Percentiles rank a stretch among this genome's conserved stretches.
phyloP scores from a whole-genome alignment of 2,329 filamentous ascomycete species.

The Aspergillus texensis region DNA sequence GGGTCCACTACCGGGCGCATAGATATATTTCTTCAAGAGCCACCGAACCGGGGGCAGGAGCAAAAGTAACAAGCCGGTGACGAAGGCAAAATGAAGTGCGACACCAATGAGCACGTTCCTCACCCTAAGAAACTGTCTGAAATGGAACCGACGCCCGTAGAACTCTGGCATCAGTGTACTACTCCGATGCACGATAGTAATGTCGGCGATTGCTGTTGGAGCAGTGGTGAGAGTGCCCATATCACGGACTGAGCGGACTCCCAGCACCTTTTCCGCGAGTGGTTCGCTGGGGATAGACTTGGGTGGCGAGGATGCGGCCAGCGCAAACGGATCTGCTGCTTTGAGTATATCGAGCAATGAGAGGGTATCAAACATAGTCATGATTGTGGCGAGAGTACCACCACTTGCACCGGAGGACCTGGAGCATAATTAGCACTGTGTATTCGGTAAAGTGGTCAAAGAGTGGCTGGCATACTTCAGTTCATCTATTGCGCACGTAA shows the following conservation, averaged over 20 bases:
- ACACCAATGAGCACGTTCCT: constrained; percentile 52
- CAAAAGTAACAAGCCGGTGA: constrained; percentile 50
- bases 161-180: constrained; percentile 61
- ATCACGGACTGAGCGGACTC: constrained; percentile 57
- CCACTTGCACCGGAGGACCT: constrained; percentile 54
- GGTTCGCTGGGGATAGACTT: constrained; percentile 35
- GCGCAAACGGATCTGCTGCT: constrained; percentile 54
- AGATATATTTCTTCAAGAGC: constrained; percentile 50
- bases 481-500: constrained; percentile 57
- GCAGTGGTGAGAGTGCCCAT: constrained; percentile 62
- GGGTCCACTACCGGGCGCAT: constrained; percentile 55
- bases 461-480: constrained; percentile 46
- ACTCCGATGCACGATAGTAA: constrained; percentile 61
- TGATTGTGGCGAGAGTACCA: constrained; percentile 66
- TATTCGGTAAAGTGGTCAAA: not conserved
- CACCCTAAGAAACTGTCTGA: constrained; percentile 59
- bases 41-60: constrained; percentile 57
- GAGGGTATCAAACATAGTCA: constrained; percentile 57
- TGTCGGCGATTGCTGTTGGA: constrained; percentile 55
- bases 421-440: constrained; percentile 6
- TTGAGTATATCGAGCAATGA: constrained; percentile 50
- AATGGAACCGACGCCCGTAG: constrained; percentile 62
- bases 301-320: constrained; percentile 48
- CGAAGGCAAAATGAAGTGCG: constrained; percentile 52
- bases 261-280: constrained; percentile 43